phyloP scores from a whole-genome alignment of 495 filamentous ascomycete genomes.

The Talaromyces ruber region DNA sequence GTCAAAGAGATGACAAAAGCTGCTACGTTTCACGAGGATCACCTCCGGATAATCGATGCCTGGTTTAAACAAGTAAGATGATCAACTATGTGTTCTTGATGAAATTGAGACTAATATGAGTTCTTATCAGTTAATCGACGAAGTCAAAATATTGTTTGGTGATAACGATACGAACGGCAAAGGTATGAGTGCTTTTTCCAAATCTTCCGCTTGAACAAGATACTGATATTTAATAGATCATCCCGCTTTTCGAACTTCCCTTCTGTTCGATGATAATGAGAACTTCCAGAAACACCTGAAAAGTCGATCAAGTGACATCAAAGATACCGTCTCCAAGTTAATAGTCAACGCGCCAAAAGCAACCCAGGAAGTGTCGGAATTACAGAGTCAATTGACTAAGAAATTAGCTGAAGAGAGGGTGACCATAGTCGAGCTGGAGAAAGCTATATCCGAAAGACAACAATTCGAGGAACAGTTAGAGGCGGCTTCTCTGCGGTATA shows the following conservation, averaged over 20 bases:
- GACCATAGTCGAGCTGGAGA: constrained; percentile 66
- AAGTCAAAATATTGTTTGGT: constrained; percentile 63
- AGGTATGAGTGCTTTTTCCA: constrained; percentile 31
- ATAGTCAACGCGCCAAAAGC: constrained; percentile 36
- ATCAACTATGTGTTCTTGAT: background rate
- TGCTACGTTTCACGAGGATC: constrained; percentile 76
- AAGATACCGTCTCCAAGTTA: constrained; percentile 47
- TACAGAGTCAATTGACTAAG: constrained; percentile 65
- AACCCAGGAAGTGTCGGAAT: constrained; percentile 55
- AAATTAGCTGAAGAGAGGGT: constrained; percentile 76
- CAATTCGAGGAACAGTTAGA: constrained; percentile 76
- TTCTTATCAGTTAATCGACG: constrained; percentile 64
- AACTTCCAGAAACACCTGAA: constrained; percentile 73
- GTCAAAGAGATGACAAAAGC: constrained; percentile 68
- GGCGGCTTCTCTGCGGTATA: constrained; percentile 76
- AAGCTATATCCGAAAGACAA: constrained; percentile 69
- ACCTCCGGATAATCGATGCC: constrained; percentile 76
- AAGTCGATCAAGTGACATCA: constrained; percentile 51
- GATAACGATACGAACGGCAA: constrained; percentile 42
- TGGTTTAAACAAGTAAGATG: constrained; percentile 82
- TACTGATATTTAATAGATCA: constrained; percentile 11
- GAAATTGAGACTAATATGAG: constrained; percentile 11
- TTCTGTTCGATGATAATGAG: constrained; percentile 28
- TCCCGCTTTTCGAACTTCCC: constrained; percentile 21
- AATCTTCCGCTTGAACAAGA: background rate